Conservation (phyloP, 2,329 filamentous ascomycete species). For the Salinomyces thailandicus region DNA sequence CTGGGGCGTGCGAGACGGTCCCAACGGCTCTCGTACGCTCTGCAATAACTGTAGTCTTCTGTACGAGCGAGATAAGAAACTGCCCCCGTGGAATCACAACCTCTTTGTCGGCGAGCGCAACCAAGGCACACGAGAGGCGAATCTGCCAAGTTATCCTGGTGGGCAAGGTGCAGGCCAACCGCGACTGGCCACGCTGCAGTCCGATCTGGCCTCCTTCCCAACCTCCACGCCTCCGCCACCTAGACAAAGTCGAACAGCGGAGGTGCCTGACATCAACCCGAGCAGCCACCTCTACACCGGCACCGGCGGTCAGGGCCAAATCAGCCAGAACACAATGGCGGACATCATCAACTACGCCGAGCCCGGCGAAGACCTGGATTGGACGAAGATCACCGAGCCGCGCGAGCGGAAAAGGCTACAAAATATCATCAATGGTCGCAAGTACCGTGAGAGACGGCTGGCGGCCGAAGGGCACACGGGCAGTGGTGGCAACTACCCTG, state of each 20-base stretch:
- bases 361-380: conserved; percentile 30
- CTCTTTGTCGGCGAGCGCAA: conserved; percentile 46
- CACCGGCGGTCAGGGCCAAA: conserved; percentile 25
- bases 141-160: conserved; percentile 8
- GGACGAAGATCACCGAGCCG: conserved; percentile 29
- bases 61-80: conserved; percentile 74
- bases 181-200: conserved; percentile 19
- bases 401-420: conserved; percentile 28
- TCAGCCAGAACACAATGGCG: conserved; percentile 23
- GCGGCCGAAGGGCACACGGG: conserved; percentile 26
- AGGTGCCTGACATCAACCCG: conserved; percentile 17
- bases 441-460: conserved; percentile 28
- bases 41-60: conserved; percentile 89
- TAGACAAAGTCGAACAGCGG: background rate
- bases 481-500: conserved; percentile 26
- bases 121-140: conserved; percentile 24
- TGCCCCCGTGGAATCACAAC: conserved; percentile 66
- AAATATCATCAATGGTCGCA: conserved; percentile 32
- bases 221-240: conserved; percentile 8
- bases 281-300: conserved; percentile 26
- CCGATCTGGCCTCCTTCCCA: conserved; percentile 22
- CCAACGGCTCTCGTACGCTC: conserved; percentile 71
- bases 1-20: conserved; percentile 91
- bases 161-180: conserved; percentile 7
- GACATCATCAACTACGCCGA: conserved; percentile 29